Conservation (phyloP, 148 eudicot genomes). For the Rhododendron simsii region DNA sequence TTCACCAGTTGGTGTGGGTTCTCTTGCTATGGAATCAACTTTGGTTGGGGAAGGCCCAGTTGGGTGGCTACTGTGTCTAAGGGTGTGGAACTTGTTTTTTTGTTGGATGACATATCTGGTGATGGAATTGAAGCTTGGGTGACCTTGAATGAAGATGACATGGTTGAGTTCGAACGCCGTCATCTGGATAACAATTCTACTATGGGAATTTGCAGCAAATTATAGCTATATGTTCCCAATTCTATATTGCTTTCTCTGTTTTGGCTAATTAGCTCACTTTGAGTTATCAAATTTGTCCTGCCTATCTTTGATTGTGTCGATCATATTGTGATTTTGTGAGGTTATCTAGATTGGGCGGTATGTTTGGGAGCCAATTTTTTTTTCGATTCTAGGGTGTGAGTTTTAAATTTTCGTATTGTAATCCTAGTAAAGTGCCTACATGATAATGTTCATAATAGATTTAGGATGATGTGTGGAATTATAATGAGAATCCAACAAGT, state of each 20-base stretch:
- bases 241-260: background rate
- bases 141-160: conserved; percentile 9
- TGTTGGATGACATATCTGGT: background rate
- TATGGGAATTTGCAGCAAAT: background rate
- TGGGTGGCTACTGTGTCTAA: background rate
- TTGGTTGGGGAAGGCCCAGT: conserved; percentile 21
- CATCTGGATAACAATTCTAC: background rate
- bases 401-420: too few relatives aligned
- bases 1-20: conserved; percentile 16
- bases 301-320: background rate
- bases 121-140: conserved; percentile 10
- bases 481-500: too few relatives aligned
- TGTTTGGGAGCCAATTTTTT: background rate
- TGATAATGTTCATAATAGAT: too few relatives aligned
- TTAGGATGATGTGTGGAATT: too few relatives aligned
- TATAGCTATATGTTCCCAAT: background rate
- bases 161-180: conserved; percentile 8
- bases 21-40: background rate
- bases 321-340: background rate
- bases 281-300: background rate
- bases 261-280: background rate
- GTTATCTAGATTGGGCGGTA: background rate
- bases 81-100: background rate
- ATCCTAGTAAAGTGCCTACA: too few relatives aligned
- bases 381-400: too few relatives aligned